Evolutionary conservation across 2,329 filamentous ascomycete genomes (phyloP).

Genomic region (Colletotrichum lini): DNA sequence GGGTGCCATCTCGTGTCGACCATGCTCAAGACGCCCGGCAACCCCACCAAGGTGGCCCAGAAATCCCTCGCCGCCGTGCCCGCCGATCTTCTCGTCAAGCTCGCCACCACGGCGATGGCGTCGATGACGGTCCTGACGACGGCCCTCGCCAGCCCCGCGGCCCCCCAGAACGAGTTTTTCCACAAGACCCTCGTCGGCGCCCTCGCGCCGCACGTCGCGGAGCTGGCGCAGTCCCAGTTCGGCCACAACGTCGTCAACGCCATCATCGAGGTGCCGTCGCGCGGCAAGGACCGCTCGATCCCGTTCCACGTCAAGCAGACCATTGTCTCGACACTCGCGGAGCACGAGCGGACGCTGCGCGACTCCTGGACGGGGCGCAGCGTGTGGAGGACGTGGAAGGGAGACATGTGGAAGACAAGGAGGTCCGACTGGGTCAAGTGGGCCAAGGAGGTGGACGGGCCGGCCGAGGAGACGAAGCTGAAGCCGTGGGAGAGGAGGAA

Average conservation of each 20-base stretch:
- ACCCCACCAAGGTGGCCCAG: constrained; percentile 79
- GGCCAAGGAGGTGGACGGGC: constrained; percentile 65
- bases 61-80: constrained; percentile 75
- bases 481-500: constrained; percentile 42
- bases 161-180: constrained; percentile 62
- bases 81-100: constrained; percentile 68
- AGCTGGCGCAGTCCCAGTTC: constrained; percentile 64
- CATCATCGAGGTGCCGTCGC: constrained; percentile 65
- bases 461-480: constrained; percentile 33
- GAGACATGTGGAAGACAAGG: constrained; percentile 69
- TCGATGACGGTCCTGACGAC: constrained; percentile 66
- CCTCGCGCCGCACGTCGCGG: constrained; percentile 60
- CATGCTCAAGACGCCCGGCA: constrained; percentile 82
- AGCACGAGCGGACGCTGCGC: constrained; percentile 64
- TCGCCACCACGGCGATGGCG: constrained; percentile 71
- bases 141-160: constrained; percentile 62
- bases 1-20: constrained; percentile 85
- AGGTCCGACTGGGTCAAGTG: constrained; percentile 69
- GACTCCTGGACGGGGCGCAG: constrained; percentile 69
- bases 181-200: constrained; percentile 69
- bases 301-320: constrained; percentile 72
- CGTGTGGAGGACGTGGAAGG: constrained; percentile 72
- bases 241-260: constrained; percentile 67
- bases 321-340: constrained; percentile 64
- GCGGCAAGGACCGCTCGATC: constrained; percentile 62